These are phyloP conservation scores for Termitomyces sp. DNA, from an alignment of 768 basidiomycete genomes.

Conservation along the genomic window DNA sequence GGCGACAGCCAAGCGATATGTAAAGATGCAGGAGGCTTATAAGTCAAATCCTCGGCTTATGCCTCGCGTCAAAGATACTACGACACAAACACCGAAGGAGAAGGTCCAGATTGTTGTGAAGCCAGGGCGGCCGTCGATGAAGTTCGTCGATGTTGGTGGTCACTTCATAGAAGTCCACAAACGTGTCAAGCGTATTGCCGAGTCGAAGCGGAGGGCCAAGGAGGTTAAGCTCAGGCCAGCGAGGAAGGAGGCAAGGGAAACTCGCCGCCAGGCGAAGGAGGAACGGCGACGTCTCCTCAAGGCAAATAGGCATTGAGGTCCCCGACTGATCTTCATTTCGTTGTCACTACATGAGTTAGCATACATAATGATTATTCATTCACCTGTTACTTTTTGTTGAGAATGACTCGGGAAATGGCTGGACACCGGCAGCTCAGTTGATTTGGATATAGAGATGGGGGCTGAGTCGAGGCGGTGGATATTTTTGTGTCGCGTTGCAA, in stretches of 20 bases:
- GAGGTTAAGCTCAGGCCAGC: conserved; percentile 23
- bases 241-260: conserved; percentile 18
- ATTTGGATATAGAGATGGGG: too few relatives aligned
- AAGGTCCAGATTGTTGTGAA: conserved; percentile 36
- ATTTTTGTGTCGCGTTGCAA: too few relatives aligned
- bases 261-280: too few relatives aligned
- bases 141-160: conserved; percentile 73
- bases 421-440: too few relatives aligned
- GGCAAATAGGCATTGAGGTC: not conserved
- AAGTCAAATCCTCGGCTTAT: conserved; percentile 40
- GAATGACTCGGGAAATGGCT: not conserved
- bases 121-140: conserved; percentile 50
- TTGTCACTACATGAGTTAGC: not conserved
- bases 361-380: conserved; percentile 3
- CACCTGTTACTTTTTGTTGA: not conserved
- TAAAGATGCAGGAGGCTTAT: conserved; percentile 28
- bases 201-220: conserved; percentile 44
- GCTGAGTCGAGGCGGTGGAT: not conserved
- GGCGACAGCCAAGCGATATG: conserved; percentile 32
- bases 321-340: not conserved
- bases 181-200: conserved; percentile 44
- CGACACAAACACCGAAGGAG: conserved; percentile 32
- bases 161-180: conserved; percentile 63
- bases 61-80: conserved; percentile 34
- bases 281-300: too few relatives aligned